These are phyloP conservation scores for Panellus pusillus DNA, from an alignment of 768 basidiomycete genomes.

Conservation along the genomic window DNA sequence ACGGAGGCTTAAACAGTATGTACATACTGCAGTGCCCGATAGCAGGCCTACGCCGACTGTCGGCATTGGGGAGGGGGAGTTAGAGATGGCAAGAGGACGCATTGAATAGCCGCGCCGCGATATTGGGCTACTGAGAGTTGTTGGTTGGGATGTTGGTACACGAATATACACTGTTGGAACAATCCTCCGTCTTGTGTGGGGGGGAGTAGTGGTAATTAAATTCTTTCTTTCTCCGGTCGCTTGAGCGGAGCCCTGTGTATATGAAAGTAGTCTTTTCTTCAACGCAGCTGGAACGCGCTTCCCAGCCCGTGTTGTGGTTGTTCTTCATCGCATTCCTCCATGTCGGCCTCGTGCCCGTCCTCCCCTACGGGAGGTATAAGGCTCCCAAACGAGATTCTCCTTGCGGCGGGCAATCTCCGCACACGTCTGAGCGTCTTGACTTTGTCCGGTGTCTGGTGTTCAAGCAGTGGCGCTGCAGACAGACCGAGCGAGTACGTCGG, in stretches of 20 bases:
- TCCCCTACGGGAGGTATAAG: slow-evolving; percentile 40
- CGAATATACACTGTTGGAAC: slow-evolving; percentile 23
- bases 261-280: slow-evolving; percentile 12
- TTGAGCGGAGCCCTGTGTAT: too few relatives aligned
- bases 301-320: slow-evolving; percentile 41
- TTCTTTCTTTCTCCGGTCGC: slow-evolving; percentile 15
- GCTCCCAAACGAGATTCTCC: slow-evolving; percentile 69
- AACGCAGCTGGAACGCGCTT: slow-evolving; percentile 73
- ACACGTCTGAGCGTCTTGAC: slow-evolving; percentile 52
- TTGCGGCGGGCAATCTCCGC: slow-evolving; percentile 45
- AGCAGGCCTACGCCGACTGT: too few relatives aligned
- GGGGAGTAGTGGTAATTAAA: slow-evolving; percentile 7
- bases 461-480: slow-evolving; percentile 18
- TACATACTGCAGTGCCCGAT: slow-evolving; percentile 8
- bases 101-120: slow-evolving; percentile 5
- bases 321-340: slow-evolving; percentile 35
- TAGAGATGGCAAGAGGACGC: slow-evolving; percentile 6
- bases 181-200: slow-evolving; percentile 16
- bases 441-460: slow-evolving; percentile 27
- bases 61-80: too few relatives aligned
- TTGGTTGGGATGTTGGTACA: slow-evolving; percentile 19
- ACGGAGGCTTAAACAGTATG: too few relatives aligned
- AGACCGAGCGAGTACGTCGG: slow-evolving; percentile 17
- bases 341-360: slow-evolving; percentile 33
- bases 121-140: neutral